Evolutionary conservation across 441 rosid species (phyloP).

Genomic region (Heliophila coronopifolia): DNA sequence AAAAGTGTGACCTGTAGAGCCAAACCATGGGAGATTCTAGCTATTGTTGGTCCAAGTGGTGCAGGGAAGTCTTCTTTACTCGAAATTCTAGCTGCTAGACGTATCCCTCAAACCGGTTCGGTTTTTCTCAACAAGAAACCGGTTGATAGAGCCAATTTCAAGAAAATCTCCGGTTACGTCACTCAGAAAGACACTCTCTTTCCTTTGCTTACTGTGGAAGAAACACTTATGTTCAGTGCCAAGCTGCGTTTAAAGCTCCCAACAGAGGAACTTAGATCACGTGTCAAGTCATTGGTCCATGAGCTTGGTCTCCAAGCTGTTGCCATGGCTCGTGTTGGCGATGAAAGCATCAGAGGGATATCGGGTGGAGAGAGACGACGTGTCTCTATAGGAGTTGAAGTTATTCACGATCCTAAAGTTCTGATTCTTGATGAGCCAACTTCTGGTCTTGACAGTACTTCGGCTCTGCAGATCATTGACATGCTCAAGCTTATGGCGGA

Average conservation of each 20-base stretch:
- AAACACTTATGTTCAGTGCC: slow-evolving; percentile 82
- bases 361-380: slow-evolving; percentile 96
- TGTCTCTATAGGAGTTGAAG: slow-evolving; percentile 88
- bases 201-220: slow-evolving; percentile 88
- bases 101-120: slow-evolving; percentile 55
- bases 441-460: slow-evolving; percentile 84
- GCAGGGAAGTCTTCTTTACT: slow-evolving; percentile 88
- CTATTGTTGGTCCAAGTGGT: slow-evolving; percentile 93
- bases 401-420: slow-evolving; percentile 76
- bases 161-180: slow-evolving; percentile 77
- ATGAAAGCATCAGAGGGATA: slow-evolving; percentile 72
- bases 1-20: slow-evolving; percentile 66
- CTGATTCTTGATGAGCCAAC: slow-evolving; percentile 94
- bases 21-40: slow-evolving; percentile 85
- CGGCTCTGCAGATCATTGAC: slow-evolving; percentile 68
- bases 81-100: slow-evolving; percentile 62
- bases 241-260: slow-evolving; percentile 66
- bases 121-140: slow-evolving; percentile 53
- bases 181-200: slow-evolving; percentile 73
- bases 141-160: slow-evolving; percentile 49
- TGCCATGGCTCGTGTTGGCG: slow-evolving; percentile 62
- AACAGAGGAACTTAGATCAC: slow-evolving; percentile 32
- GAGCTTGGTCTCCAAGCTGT: slow-evolving; percentile 79
- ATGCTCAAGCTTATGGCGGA: slow-evolving; percentile 91
- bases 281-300: slow-evolving; percentile 58